A percentile compares a stretch with the other conserved stretches of the same genome.
These are phyloP conservation scores for Exophiala oligosperma DNA, from an alignment of 2,329 filamentous ascomycete species.

Conservation along the genomic window DNA sequence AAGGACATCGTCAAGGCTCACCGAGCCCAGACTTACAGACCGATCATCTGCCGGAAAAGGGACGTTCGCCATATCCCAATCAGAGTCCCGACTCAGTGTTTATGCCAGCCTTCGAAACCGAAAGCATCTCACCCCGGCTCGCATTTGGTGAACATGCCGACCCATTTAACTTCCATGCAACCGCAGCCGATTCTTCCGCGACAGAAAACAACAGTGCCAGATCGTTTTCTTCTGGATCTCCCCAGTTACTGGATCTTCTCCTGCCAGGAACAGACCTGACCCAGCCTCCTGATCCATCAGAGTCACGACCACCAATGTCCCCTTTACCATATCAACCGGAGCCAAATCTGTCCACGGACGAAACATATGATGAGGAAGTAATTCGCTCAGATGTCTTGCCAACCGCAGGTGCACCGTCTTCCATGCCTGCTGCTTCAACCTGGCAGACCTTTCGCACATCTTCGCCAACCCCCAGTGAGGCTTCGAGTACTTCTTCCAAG, in stretches of 20 bases:
- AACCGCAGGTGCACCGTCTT: conserved; percentile 10
- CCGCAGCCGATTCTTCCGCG: conserved; percentile 28
- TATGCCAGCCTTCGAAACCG: conserved; percentile 17
- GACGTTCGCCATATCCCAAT: conserved; percentile 2
- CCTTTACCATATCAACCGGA: conserved; percentile 30
- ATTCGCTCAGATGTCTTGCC: conserved; percentile 36
- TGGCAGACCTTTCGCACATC: conserved; percentile 25
- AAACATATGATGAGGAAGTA: conserved; percentile 60
- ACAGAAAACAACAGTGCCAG: conserved; percentile 33
- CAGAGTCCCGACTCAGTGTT: conserved; percentile 14
- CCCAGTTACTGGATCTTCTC: conserved; percentile 49
- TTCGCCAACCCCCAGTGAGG: conserved; percentile 38
- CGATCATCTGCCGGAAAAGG: neutral
- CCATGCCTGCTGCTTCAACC: neutral
- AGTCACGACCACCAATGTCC: conserved; percentile 32
- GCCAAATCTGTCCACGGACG: conserved; percentile 37
- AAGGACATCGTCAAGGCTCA: neutral
- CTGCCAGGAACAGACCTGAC: conserved; percentile 51
- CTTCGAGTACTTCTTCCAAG: conserved; percentile 34
- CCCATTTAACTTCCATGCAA: conserved; percentile 38
- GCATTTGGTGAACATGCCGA: conserved; percentile 24
- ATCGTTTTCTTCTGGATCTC: conserved; percentile 45
- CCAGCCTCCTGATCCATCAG: conserved; percentile 37
- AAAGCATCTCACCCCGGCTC: conserved; percentile 13
- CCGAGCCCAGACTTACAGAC: conserved; percentile 4